Conservation (phyloP, 345 rosid genomes). For the Psidium friedrichsthalianum region DNA sequence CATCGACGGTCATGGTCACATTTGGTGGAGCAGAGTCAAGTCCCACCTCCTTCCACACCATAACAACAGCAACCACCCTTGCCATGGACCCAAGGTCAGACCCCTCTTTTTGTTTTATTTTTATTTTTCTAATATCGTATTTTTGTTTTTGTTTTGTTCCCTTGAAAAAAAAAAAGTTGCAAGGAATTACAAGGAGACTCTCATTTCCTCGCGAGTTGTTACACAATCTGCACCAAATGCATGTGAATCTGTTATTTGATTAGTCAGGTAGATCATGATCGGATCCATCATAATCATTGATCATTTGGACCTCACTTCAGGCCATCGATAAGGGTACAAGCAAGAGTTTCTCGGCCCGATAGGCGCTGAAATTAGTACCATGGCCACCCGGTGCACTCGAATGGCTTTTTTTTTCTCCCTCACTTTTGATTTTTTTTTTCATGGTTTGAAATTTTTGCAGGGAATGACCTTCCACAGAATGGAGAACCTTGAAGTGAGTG, state of each 20-base stretch:
- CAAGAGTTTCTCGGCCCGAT: too few species aligned
- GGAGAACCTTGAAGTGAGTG: neutral
- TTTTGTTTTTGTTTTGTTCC: too few species aligned
- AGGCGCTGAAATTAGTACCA: neutral
- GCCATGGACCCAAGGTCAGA: too few species aligned
- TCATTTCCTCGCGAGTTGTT: too few species aligned
- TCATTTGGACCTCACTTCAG: neutral
- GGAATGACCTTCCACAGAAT: constrained; percentile 4
- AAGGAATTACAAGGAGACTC: too few species aligned
- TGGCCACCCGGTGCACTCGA: neutral
- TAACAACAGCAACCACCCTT: neutral
- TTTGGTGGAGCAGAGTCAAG: constrained; percentile 21
- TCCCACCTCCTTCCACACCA: neutral
- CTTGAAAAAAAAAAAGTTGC: too few species aligned
- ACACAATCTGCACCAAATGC: neutral
- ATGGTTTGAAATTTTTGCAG: neutral
- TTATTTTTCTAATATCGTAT: neutral
- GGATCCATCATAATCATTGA: fast-evolving
- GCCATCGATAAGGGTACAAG: neutral
- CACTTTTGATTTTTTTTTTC: neutral
- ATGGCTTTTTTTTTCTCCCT: neutral
- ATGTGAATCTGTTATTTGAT: too few species aligned
- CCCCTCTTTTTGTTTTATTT: neutral
- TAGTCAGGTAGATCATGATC: neutral
- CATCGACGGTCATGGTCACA: constrained; percentile 27